A percentile compares a stretch with the other conserved stretches of the same genome.
Evolutionary conservation across 805 yeast species (phyloP).

Genomic region (Schwanniomyces pseudopolymorphus): DNA sequence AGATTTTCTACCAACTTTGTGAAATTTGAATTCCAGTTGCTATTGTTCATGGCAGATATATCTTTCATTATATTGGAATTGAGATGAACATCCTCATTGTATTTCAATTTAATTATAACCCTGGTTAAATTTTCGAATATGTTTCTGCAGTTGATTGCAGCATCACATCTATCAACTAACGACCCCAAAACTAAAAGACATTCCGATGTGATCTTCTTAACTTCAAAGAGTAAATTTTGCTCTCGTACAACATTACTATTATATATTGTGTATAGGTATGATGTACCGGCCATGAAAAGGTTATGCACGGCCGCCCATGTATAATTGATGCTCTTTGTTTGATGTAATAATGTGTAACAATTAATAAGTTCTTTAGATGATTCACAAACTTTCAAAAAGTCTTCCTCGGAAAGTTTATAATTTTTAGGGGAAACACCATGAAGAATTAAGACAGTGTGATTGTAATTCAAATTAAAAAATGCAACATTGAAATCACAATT

Average conservation of each 20-base stretch:
- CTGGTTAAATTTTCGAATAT: constrained; percentile 70
- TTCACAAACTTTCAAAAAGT: constrained; percentile 55
- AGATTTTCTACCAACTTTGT: constrained; percentile 35
- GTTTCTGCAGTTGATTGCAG: constrained; percentile 70
- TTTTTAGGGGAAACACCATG: constrained; percentile 79
- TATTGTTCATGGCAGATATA: constrained; percentile 23
- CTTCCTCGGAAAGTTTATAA: constrained; percentile 50
- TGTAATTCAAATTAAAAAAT: constrained; percentile 72
- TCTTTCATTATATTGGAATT: constrained; percentile 18
- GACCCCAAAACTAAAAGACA: constrained; percentile 60
- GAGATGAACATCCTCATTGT: constrained; percentile 32
- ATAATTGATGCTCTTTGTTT: constrained; percentile 65
- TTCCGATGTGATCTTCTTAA: constrained; percentile 48
- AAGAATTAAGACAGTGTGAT: constrained; percentile 68
- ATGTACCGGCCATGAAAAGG: constrained; percentile 84
- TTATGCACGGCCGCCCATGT: constrained; percentile 95
- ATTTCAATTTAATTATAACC: constrained; percentile 64
- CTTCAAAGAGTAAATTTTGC: constrained; percentile 43
- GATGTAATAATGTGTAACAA: constrained; percentile 58
- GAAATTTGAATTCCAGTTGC: constrained; percentile 39
- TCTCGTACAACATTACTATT: constrained; percentile 57
- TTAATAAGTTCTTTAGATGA: constrained; percentile 67
- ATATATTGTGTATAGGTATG: constrained; percentile 75
- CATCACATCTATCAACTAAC: constrained; percentile 70
- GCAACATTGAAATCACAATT: constrained; percentile 73